A percentile compares a stretch with the other conserved stretches of the same genome.
phyloP scores from a whole-genome alignment of 352 stramenopile species.

The Globisporangium recalcitrans region DNA sequence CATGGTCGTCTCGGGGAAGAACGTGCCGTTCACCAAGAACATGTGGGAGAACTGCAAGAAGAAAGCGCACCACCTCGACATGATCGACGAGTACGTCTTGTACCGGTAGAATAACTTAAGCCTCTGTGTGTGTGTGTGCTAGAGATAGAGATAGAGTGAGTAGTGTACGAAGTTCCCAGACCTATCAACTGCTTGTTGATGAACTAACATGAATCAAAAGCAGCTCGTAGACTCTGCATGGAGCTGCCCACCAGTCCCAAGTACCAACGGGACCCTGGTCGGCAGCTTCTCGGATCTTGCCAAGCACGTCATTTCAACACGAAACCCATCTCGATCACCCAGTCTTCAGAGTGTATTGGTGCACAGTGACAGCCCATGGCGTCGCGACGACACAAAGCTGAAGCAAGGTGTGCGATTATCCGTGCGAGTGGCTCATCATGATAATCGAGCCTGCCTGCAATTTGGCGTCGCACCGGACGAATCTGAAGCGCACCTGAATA shows the following conservation, averaged over 20 bases:
- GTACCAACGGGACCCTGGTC: not conserved
- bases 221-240: slow-evolving; percentile 13
- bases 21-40: slow-evolving; percentile 53
- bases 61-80: slow-evolving; percentile 37
- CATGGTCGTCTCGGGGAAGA: slow-evolving; percentile 47
- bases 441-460: not conserved
- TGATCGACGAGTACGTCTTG: slow-evolving; percentile 43
- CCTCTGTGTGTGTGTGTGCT: not conserved
- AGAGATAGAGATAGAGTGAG: slow-evolving; percentile 2
- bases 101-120: slow-evolving; percentile 21
- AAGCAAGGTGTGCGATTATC: no score
- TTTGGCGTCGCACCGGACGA: not conserved
- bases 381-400: not conserved
- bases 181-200: slow-evolving; percentile 6
- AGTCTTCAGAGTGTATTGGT: no score
- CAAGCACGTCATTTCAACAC: not conserved
- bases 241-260: slow-evolving; percentile 3
- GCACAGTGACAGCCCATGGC: no score
- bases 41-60: slow-evolving; percentile 72
- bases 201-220: not conserved
- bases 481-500: not conserved
- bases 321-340: not conserved
- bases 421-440: no score
- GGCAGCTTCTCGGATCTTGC: slow-evolving; percentile 8
- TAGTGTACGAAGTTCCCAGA: not conserved